Evolutionary conservation across 306 rosid genomes (phyloP).

Genomic region (Senna tora): DNA sequence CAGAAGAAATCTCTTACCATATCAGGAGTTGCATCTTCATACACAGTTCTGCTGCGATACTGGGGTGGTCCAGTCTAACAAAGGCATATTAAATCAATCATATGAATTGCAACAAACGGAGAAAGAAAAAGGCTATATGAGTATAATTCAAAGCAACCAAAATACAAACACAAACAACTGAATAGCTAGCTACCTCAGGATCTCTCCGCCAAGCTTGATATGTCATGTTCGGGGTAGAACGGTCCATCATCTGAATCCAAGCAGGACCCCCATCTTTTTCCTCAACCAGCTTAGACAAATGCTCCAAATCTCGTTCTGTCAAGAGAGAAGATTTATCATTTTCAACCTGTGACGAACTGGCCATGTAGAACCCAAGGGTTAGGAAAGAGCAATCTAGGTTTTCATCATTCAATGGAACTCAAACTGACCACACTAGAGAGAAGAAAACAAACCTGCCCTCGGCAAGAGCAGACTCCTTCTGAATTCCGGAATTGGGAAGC

Average conservation of each 20-base stretch:
- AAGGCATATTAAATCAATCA: slow-evolving; percentile 4
- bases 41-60: slow-evolving; percentile 58
- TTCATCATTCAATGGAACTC: neutral
- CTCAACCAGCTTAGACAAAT: slow-evolving; percentile 48
- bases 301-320: slow-evolving; percentile 53
- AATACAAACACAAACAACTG: neutral
- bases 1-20: slow-evolving; percentile 63
- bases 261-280: slow-evolving; percentile 82
- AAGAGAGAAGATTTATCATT: slow-evolving; percentile 44
- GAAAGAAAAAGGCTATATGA: neutral
- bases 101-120: neutral
- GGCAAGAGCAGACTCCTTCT: neutral
- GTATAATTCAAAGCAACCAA: neutral
- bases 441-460: slow-evolving; percentile 51
- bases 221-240: slow-evolving; percentile 70
- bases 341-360: slow-evolving; percentile 51
- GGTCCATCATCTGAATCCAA: slow-evolving; percentile 97
- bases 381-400: neutral
- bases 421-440: neutral
- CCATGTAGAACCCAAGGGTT: slow-evolving; percentile 2
- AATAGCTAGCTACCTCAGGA: slow-evolving; percentile 37
- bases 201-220: slow-evolving; percentile 76
- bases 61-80: slow-evolving; percentile 59
- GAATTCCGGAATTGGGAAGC: slow-evolving; percentile 22
- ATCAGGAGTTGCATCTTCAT: slow-evolving; percentile 56